Conservation (phyloP, 768 basidiomycete genomes). For the Cubamyces lactineus region DNA sequence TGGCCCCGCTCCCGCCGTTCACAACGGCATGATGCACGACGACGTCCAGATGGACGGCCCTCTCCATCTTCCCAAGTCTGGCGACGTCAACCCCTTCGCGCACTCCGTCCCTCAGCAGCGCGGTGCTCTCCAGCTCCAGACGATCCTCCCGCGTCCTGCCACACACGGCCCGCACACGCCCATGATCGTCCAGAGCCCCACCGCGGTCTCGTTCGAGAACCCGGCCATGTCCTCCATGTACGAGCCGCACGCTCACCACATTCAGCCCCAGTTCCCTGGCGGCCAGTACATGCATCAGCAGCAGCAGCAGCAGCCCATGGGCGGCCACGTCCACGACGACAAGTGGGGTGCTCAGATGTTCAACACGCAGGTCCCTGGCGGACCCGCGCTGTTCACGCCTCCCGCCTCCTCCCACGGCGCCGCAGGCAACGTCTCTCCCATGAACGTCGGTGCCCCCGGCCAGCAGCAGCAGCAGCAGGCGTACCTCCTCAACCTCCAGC, state of each 20-base stretch:
- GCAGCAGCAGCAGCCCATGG: conserved; percentile 23
- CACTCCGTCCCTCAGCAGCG: conserved; percentile 34
- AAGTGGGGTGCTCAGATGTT: conserved; percentile 39
- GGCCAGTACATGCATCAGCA: conserved; percentile 25
- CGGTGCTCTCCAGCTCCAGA: conserved; percentile 36
- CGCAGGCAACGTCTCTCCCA: conserved; percentile 24
- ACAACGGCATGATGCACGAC: conserved; percentile 28
- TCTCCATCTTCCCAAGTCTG: conserved; percentile 41
- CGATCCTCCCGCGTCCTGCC: conserved; percentile 36
- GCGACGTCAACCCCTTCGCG: conserved; percentile 40
- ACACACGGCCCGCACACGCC: conserved; percentile 38
- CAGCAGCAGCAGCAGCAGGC: conserved; percentile 37
- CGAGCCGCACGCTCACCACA: conserved; percentile 41
- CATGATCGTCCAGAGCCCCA: conserved; percentile 48
- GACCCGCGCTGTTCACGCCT: conserved; percentile 44
- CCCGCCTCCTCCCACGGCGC: conserved; percentile 44
- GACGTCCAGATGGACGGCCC: conserved; percentile 31
- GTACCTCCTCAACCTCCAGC: conserved; percentile 28
- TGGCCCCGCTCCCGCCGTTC: conserved; percentile 26
- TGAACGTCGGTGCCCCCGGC: conserved; percentile 28
- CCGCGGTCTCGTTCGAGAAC: conserved; percentile 53
- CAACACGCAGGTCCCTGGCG: conserved; percentile 32
- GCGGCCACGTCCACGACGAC: conserved; percentile 30
- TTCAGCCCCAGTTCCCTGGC: conserved; percentile 32
- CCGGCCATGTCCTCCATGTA: conserved; percentile 52